Conservation (phyloP, 495 filamentous ascomycete species). For the Penicillium canescens region DNA sequence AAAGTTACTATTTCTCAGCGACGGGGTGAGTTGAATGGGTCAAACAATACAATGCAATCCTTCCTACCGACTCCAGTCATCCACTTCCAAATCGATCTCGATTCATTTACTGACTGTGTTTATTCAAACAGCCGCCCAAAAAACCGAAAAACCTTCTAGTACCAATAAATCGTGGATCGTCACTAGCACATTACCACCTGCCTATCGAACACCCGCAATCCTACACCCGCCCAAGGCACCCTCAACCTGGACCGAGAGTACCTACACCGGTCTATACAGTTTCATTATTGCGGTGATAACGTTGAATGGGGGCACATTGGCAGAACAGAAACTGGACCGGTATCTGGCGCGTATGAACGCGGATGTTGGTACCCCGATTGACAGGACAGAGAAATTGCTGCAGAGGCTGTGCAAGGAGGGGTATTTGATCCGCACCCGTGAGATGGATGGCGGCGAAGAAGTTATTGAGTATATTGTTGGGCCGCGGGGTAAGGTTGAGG, state of each 20-base stretch:
- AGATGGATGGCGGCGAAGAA: conserved; percentile 70
- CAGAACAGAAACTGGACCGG: conserved; percentile 70
- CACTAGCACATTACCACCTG: conserved; percentile 63
- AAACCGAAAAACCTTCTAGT: conserved; percentile 43
- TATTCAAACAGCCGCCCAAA: conserved; percentile 55
- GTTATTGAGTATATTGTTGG: conserved; percentile 75
- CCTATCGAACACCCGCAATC: conserved; percentile 64
- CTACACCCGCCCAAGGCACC: conserved; percentile 67
- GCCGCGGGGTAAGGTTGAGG: conserved; percentile 82
- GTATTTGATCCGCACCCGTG: conserved; percentile 74
- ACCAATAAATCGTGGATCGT: conserved; percentile 75
- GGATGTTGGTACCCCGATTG: conserved; percentile 70
- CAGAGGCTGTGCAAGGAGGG: conserved; percentile 76
- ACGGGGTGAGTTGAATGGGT: conserved; percentile 56
- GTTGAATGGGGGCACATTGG: conserved; percentile 67
- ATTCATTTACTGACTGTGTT: no score
- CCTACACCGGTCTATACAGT: conserved; percentile 78
- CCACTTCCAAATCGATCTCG: no score
- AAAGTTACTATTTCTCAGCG: conserved; percentile 74
- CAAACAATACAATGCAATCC: no score
- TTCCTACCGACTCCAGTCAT: no score
- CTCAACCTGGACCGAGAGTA: conserved; percentile 62
- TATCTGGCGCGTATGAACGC: conserved; percentile 77
- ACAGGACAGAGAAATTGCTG: conserved; percentile 74
- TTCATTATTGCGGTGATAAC: conserved; percentile 76